Conservation (phyloP, 2,329 filamentous ascomycete genomes). For the Sarocladiaceae sp. region DNA sequence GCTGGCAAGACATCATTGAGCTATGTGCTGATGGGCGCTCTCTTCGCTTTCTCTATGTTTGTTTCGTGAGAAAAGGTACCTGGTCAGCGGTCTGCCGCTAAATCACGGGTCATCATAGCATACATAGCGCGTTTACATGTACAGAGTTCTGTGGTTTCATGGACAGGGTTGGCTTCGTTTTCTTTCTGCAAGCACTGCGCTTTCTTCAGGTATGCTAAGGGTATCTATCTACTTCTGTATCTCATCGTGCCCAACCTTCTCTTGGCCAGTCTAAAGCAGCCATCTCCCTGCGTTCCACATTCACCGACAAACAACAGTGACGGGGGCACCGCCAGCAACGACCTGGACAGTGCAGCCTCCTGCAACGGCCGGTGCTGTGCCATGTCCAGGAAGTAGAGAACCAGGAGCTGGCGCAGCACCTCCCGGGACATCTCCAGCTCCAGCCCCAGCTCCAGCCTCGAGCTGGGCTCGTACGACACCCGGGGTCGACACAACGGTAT, state of each 20-base stretch:
- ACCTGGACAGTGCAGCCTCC: conserved; percentile 4
- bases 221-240: too few relatives aligned
- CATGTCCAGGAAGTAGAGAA: not conserved
- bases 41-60: conserved; percentile 6
- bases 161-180: too few relatives aligned
- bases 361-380: not conserved
- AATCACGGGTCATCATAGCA: too few relatives aligned
- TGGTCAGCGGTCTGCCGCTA: too few relatives aligned
- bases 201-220: too few relatives aligned
- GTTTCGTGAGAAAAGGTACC: too few relatives aligned
- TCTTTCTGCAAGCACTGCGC: too few relatives aligned
- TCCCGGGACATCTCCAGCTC: not conserved
- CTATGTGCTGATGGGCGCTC: conserved; percentile 3
- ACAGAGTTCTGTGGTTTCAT: too few relatives aligned
- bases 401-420: not conserved
- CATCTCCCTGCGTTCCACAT: too few relatives aligned
- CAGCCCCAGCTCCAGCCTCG: conserved; percentile 12
- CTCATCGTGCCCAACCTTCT: too few relatives aligned
- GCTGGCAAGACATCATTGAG: not conserved
- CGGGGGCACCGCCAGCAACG: conserved; percentile 1
- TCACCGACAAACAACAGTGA: conserved; percentile 2
- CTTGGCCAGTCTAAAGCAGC: too few relatives aligned
- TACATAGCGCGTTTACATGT: too few relatives aligned
- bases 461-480: conserved; percentile 48
- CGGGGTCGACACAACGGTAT: conserved; percentile 40